Percentiles rank a stretch among this genome's conserved stretches.
phyloP scores from a whole-genome alignment of 2,329 filamentous ascomycete species.

The Alternaria sp. region DNA sequence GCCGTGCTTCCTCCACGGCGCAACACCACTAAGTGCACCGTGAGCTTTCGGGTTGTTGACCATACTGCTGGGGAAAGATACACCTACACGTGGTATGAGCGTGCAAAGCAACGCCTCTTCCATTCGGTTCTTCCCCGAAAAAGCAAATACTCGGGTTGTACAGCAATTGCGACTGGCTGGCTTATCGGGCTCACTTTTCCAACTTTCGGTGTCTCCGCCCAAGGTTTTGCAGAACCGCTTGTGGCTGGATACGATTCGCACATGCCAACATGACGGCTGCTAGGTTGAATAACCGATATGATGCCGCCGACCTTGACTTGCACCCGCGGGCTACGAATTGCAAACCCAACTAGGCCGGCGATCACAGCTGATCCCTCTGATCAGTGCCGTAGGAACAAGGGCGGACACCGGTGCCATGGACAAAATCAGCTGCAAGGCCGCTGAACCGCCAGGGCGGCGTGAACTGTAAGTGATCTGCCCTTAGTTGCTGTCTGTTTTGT shows the following conservation, averaged over 20 bases:
- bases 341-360: not conserved
- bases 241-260: slow-evolving; percentile 11
- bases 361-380: slow-evolving; percentile 2
- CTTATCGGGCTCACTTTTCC: slow-evolving; percentile 11
- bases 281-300: slow-evolving; percentile 10
- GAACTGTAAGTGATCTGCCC: not conserved
- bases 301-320: slow-evolving; percentile 4
- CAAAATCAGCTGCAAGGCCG: slow-evolving; percentile 6
- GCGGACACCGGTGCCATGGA: not conserved
- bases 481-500: not conserved
- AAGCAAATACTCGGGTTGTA: slow-evolving; percentile 9
- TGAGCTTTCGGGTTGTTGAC: slow-evolving; percentile 5
- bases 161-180: slow-evolving; percentile 19
- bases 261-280: slow-evolving; percentile 4
- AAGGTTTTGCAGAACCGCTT: slow-evolving; percentile 4
- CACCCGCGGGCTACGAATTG: not conserved
- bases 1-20: slow-evolving; percentile 7
- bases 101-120: slow-evolving; percentile 14
- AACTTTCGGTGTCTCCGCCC: slow-evolving; percentile 7
- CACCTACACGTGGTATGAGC: slow-evolving; percentile 37
- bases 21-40: slow-evolving; percentile 4
- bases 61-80: slow-evolving; percentile 24
- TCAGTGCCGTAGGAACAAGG: not conserved
- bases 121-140: slow-evolving; percentile 14
- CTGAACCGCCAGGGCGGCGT: slow-evolving; percentile 1